These are phyloP conservation scores for Corymbia maculata DNA, from an alignment of 345 rosid genomes.

Conservation along the genomic window DNA sequence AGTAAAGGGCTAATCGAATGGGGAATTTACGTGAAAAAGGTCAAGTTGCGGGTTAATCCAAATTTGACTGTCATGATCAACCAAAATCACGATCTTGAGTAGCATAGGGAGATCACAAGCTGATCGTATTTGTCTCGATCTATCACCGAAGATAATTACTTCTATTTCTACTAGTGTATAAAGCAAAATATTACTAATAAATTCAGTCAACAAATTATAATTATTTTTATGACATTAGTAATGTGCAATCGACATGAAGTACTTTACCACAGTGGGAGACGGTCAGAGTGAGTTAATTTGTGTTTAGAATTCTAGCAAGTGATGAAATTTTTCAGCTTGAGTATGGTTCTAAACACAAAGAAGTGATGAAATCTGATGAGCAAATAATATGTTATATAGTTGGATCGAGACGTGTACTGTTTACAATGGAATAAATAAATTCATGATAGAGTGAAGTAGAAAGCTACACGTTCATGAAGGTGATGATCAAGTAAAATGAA, in stretches of 20 bases:
- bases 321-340: neutral
- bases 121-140: neutral
- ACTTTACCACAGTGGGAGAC: neutral
- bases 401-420: neutral
- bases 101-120: neutral
- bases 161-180: neutral
- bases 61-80: neutral
- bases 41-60: neutral
- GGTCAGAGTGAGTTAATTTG: neutral
- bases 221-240: neutral
- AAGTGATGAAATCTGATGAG: neutral
- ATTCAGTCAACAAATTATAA: neutral
- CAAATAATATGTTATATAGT: neutral
- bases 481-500: neutral
- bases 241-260: neutral
- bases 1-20: no score
- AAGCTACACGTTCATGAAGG: neutral
- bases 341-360: neutral
- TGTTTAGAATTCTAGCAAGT: neutral
- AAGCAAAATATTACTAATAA: neutral
- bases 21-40: no score
- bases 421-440: neutral
- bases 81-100: neutral
- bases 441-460: neutral
- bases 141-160: neutral